phyloP scores from a whole-genome alignment of 1,284 basidiomycete genomes.

The Cryptococcus sp. region DNA sequence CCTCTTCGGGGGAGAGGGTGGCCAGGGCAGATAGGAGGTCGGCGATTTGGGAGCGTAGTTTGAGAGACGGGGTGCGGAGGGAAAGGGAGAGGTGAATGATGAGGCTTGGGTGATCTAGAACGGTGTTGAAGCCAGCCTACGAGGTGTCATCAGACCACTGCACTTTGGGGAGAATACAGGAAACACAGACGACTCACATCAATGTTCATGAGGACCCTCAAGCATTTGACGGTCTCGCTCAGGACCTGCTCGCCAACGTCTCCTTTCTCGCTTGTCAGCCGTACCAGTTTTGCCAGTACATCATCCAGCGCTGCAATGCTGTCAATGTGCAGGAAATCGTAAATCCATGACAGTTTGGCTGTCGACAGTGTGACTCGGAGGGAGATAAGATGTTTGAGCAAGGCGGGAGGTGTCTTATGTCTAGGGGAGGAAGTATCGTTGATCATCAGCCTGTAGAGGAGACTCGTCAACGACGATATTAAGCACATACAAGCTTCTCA shows the following conservation, averaged over 20 bases:
- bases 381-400: constrained; percentile 74
- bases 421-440: constrained; percentile 6
- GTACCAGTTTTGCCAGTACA: constrained; percentile 60
- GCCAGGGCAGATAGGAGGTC: constrained; percentile 82
- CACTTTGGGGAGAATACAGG: background rate
- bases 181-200: constrained; percentile 58
- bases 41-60: constrained; percentile 66
- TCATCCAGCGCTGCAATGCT: constrained; percentile 65
- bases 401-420: constrained; percentile 58
- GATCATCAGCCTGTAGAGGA: constrained; percentile 56
- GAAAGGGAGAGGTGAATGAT: constrained; percentile 72
- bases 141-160: background rate
- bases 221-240: constrained; percentile 70
- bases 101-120: constrained; percentile 63
- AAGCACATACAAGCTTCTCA: constrained; percentile 54
- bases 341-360: constrained; percentile 71
- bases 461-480: constrained; percentile 3
- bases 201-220: constrained; percentile 78
- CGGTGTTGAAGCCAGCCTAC: constrained; percentile 68
- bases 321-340: constrained; percentile 65
- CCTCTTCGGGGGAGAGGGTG: constrained; percentile 66
- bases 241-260: constrained; percentile 68
- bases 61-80: constrained; percentile 62
- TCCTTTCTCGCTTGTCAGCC: constrained; percentile 57
- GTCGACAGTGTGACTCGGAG: constrained; percentile 84